Conservation (phyloP, 352 stramenopile species). For the Phytophthora macrochlamydospora region DNA sequence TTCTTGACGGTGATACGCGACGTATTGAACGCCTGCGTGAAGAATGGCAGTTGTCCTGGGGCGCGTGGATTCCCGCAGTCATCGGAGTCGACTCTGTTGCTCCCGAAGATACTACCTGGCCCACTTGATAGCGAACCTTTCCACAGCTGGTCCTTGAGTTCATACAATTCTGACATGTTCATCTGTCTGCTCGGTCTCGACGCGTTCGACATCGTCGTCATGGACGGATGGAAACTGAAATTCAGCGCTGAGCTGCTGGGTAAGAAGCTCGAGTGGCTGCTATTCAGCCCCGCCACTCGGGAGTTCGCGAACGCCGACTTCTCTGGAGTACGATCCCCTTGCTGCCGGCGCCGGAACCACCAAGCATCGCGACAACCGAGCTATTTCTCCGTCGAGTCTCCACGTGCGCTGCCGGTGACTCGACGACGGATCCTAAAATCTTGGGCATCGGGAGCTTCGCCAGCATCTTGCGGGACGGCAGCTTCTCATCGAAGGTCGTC, state of each 20-base stretch:
- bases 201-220: conserved; percentile 15
- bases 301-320: conserved; percentile 14
- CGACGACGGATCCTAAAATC: conserved; percentile 18
- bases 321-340: conserved; percentile 2
- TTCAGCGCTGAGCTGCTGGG: conserved; percentile 26
- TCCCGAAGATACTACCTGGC: conserved; percentile 7
- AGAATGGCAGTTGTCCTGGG: conserved; percentile 36
- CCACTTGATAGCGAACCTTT: conserved; percentile 31
- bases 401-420: not conserved
- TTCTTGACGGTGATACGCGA: conserved; percentile 20
- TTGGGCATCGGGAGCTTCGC: conserved; percentile 25
- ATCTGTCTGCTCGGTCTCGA: conserved; percentile 28
- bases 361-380: conserved; percentile 25
- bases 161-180: conserved; percentile 39
- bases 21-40: conserved; percentile 45
- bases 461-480: conserved; percentile 1
- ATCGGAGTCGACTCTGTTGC: conserved; percentile 11
- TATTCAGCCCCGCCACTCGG: conserved; percentile 5
- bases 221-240: conserved; percentile 14
- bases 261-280: conserved; percentile 33
- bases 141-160: conserved; percentile 47
- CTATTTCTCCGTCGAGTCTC: conserved; percentile 10
- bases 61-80: conserved; percentile 16
- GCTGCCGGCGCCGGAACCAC: conserved; percentile 9
- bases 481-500: not conserved